Percentiles rank a stretch among this genome's conserved stretches.
Conservation (phyloP, 2,329 filamentous ascomycete genomes). For the Aspergillus chevalieri region DNA sequence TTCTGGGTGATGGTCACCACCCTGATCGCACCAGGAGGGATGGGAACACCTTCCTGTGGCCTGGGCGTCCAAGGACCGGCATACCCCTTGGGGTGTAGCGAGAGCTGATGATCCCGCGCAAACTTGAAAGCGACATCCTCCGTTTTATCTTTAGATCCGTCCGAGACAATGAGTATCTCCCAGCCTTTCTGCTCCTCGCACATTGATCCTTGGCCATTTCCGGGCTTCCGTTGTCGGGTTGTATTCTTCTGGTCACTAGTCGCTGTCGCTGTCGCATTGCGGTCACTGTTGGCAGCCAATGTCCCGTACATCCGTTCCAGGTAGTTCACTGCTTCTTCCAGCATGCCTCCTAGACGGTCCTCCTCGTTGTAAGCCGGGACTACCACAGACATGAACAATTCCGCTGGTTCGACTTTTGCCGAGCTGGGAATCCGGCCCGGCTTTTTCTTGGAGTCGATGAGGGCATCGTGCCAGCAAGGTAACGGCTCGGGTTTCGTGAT, state of each 20-base stretch:
- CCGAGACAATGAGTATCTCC: slow-evolving; percentile 88
- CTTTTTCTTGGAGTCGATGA: slow-evolving; percentile 55
- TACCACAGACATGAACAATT: slow-evolving; percentile 84
- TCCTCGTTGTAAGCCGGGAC: slow-evolving; percentile 96
- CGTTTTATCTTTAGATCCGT: slow-evolving; percentile 79
- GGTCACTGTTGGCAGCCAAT: slow-evolving; percentile 27
- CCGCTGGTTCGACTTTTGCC: slow-evolving; percentile 61
- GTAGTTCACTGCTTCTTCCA: slow-evolving; percentile 85
- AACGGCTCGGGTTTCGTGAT: slow-evolving; percentile 52
- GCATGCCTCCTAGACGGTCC: slow-evolving; percentile 70
- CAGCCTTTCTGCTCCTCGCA: slow-evolving; percentile 55
- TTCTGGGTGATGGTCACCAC: slow-evolving; percentile 75
- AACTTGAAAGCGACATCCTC: slow-evolving; percentile 74
- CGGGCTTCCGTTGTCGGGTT: slow-evolving; percentile 19
- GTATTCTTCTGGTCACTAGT: slow-evolving; percentile 8
- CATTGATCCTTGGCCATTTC: slow-evolving; percentile 13
- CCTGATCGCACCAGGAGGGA: slow-evolving; percentile 70
- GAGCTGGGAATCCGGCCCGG: slow-evolving; percentile 39
- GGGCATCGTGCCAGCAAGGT: slow-evolving; percentile 82
- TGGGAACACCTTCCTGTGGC: slow-evolving; percentile 43
- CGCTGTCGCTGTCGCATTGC: slow-evolving; percentile 20
- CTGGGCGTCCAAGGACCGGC: slow-evolving; percentile 49
- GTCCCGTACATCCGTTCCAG: slow-evolving; percentile 70
- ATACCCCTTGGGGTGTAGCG: slow-evolving; percentile 36
- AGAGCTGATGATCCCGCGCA: slow-evolving; percentile 60